Percentiles rank a stretch among this genome's conserved stretches.
Evolutionary conservation across 805 yeast genomes (phyloP).

Genomic region (Candida argentea): DNA sequence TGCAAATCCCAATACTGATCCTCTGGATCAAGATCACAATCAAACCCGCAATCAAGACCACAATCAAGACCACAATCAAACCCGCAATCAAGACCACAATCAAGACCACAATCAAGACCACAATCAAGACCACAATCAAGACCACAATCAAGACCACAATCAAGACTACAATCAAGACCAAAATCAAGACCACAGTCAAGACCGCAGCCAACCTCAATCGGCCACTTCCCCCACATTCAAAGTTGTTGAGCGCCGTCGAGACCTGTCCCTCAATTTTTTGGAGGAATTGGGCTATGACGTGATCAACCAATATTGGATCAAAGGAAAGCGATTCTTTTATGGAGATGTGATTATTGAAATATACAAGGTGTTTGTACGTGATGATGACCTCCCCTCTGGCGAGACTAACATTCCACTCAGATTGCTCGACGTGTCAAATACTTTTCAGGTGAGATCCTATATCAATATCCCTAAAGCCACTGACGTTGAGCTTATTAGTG

Average conservation of each 20-base stretch:
- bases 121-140: too few relatives aligned
- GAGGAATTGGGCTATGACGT: slow-evolving; percentile 63
- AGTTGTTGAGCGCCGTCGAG: slow-evolving; percentile 9
- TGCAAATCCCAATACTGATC: too few relatives aligned
- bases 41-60: too few relatives aligned
- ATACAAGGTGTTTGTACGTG: slow-evolving; percentile 35
- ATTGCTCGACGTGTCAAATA: slow-evolving; percentile 42
- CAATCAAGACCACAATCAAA: too few relatives aligned
- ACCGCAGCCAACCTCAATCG: too few relatives aligned
- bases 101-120: too few relatives aligned
- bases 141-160: too few relatives aligned
- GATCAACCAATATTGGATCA: slow-evolving; percentile 49
- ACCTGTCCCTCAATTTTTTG: slow-evolving; percentile 34
- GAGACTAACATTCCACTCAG: slow-evolving; percentile 23
- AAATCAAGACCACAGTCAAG: too few relatives aligned
- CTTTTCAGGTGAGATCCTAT: slow-evolving; percentile 51
- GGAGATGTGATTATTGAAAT: slow-evolving; percentile 54
- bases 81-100: too few relatives aligned
- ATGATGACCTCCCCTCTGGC: slow-evolving; percentile 11
- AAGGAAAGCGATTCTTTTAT: slow-evolving; percentile 54
- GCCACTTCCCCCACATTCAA: too few relatives aligned
- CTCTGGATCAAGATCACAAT: too few relatives aligned
- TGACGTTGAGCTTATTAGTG: slow-evolving; percentile 62
- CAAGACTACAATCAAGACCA: too few relatives aligned
- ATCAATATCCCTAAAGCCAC: slow-evolving; percentile 65